Base-by-base conservation (phyloP, 208 protist genomes). In the Leishmania tropica region DNA sequence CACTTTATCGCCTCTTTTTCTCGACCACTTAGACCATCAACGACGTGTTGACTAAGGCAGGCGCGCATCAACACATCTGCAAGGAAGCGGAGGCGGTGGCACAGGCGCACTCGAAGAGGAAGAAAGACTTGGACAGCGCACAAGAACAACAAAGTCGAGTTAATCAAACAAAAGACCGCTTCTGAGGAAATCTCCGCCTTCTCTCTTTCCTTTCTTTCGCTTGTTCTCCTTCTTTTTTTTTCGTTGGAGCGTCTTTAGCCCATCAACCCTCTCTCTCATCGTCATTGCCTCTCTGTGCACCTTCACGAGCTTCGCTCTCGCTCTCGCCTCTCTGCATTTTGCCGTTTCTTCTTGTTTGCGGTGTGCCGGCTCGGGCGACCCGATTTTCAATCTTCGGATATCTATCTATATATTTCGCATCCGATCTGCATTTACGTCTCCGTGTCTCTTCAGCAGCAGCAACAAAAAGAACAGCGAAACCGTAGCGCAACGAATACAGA, bases 221-320 rank as follows among this genome's bases (percentile, higher is more conserved):
- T 48, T 76, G 28, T 42, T 74, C 42, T 48, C 6, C 56, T 78
- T 60, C 56, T 76, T 77, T 79, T 40, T 76, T 73, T 40, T n/a
- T 79, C 5, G 24, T 17, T 64, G 58, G 58, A 24, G 19, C 51
- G 21, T 74, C 68, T 54, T 51, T 75, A 53, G 56, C 58, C 75
- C 19, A 45, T 79, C 10, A 7, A 7, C 53, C 15, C 17, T 21
- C 31, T 40, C 3, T 67, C 71, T 56, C 79, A 54, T 74, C 51
- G 28, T 21, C 8, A 3, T 40, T 67, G 28, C 11, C 13, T n/a
- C n/a, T 13, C 62, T 21, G 24, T 67, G 13, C 15, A 35, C 15
- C n/a, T 37, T 67, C 37, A 7, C n/a, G 31, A 13, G n/a, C 17
- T 40, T 40, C 13, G 10, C 15, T 37, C 13, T 17, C 2, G 68